These are phyloP conservation scores for Artemisia tridentata DNA, from an alignment of 129 eudicot genomes.

Conservation along the genomic window DNA sequence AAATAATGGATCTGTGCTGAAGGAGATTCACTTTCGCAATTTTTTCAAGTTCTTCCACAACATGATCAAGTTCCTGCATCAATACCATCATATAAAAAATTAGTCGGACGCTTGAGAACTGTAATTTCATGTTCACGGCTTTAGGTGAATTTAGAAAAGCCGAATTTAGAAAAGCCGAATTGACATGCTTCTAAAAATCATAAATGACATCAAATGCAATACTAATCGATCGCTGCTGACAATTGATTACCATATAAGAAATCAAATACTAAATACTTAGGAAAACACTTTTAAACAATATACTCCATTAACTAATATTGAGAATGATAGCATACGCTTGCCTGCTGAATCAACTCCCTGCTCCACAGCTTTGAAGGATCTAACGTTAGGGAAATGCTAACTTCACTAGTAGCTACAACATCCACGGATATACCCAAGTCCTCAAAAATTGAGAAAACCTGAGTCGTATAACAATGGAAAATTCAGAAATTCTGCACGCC, in stretches of 20 bases:
- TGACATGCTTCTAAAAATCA: background rate
- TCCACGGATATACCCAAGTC: conserved; percentile 89
- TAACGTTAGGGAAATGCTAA: conserved; percentile 78
- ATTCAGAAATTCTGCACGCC: background rate
- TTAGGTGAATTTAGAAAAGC: background rate
- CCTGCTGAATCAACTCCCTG: conserved; percentile 90
- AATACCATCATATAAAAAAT: background rate
- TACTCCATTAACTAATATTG: background rate
- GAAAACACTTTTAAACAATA: background rate
- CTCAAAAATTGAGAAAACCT: conserved; percentile 83
- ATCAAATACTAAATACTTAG: background rate
- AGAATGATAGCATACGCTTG: conserved; percentile 55
- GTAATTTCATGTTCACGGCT: background rate
- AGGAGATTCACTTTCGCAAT: conserved; percentile 86
- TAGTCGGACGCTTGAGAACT: background rate
- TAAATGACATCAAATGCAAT: background rate
- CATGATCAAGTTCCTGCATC: conserved; percentile 82
- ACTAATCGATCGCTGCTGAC: background rate
- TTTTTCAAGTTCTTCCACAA: conserved; percentile 84
- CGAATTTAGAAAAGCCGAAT: background rate
- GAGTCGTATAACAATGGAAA: conserved; percentile 1
- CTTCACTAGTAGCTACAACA: conserved; percentile 95
- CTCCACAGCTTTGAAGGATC: conserved; percentile 86
- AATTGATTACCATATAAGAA: background rate
- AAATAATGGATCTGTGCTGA: conserved; percentile 78